These are phyloP conservation scores for Jaltomata sinuosa DNA, from an alignment of 257 asterid genomes.

Conservation along the genomic window DNA sequence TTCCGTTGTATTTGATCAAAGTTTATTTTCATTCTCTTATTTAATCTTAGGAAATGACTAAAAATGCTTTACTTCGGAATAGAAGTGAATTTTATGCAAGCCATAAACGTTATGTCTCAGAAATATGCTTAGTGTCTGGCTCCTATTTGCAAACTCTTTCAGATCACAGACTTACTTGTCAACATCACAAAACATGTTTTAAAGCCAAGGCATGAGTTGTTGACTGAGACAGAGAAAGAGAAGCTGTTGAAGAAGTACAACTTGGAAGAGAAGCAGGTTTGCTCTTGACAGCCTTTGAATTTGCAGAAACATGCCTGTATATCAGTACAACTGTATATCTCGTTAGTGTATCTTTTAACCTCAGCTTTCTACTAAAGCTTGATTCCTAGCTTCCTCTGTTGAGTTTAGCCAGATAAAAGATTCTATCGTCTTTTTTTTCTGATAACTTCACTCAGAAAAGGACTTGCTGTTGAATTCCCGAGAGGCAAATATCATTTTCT, in stretches of 20 bases:
- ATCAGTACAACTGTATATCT: neutral
- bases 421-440: neutral
- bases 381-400: neutral
- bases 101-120: neutral
- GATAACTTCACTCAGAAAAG: neutral
- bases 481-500: neutral
- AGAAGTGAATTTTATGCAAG: neutral
- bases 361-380: neutral
- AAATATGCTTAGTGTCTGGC: neutral
- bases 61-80: neutral
- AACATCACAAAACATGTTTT: conserved; percentile 76
- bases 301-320: neutral
- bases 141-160: conserved; percentile 8
- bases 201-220: conserved; percentile 83
- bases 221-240: conserved; percentile 52
- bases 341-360: neutral
- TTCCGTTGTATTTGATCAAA: neutral
- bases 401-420: neutral
- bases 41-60: neutral
- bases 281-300: neutral
- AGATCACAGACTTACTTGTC: conserved; percentile 84
- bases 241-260: conserved; percentile 54
- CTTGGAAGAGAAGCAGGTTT: conserved; percentile 82
- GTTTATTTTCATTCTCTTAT: neutral
- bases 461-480: neutral